Conservation (phyloP, 257 asterid genomes). For the Paulownia fortunei region DNA sequence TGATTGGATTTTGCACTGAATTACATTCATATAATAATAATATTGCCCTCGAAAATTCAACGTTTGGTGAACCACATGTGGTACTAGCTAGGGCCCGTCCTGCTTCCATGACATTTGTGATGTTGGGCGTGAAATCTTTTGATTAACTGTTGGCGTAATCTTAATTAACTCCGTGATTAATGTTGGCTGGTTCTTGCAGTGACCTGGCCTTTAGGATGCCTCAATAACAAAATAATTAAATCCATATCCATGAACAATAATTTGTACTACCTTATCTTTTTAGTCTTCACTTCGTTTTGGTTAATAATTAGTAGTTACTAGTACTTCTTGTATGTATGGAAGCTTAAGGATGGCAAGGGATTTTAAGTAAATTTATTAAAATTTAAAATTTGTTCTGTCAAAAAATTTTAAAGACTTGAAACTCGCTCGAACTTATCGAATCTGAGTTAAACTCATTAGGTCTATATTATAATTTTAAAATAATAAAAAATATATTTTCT, state of each 20-base stretch:
- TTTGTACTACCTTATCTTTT: not conserved
- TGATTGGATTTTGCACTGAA: constrained; percentile 13
- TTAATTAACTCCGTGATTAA: not conserved
- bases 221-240: not conserved
- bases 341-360: too few species aligned
- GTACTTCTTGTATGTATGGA: too few species aligned
- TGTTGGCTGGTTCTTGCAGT: not conserved
- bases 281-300: not conserved
- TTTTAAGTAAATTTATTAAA: too few species aligned
- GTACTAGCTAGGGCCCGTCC: not conserved
- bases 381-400: too few species aligned
- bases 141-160: not conserved
- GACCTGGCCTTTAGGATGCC: not conserved
- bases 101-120: too few species aligned
- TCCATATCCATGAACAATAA: not conserved
- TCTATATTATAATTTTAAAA: too few species aligned
- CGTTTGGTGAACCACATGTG: not conserved
- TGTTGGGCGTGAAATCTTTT: not conserved
- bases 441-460: too few species aligned
- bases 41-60: not conserved
- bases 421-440: too few species aligned
- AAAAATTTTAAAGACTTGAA: too few species aligned
- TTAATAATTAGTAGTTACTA: too few species aligned
- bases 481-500: too few species aligned
- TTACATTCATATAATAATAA: not conserved